A percentile compares a stretch with the other conserved stretches of the same genome.
Conservation (phyloP, 805 yeast genomes). For the Grigorovia jiainica region DNA sequence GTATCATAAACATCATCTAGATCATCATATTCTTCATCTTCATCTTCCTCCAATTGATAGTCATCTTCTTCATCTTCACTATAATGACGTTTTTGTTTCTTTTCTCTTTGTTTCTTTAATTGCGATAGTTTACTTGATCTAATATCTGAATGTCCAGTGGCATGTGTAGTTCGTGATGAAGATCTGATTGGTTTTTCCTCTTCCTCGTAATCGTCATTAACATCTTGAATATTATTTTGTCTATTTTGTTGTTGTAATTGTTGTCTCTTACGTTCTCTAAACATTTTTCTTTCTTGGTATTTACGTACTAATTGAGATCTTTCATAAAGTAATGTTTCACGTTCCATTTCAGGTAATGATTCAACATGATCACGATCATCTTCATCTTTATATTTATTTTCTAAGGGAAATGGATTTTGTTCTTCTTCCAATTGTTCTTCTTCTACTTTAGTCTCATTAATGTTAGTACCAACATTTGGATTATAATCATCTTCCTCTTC, state of each 20-base stretch:
- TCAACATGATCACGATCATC: slow-evolving; percentile 58
- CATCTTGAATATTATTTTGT: not conserved
- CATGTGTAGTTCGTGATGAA: slow-evolving; percentile 30
- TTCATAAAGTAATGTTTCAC: slow-evolving; percentile 85
- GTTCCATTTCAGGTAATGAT: slow-evolving; percentile 78
- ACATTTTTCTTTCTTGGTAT: slow-evolving; percentile 71
- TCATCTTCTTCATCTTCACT: slow-evolving; percentile 40
- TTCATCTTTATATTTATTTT: slow-evolving; percentile 82
- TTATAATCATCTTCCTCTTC: slow-evolving; percentile 37
- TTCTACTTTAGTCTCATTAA: slow-evolving; percentile 24
- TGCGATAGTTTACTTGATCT: slow-evolving; percentile 53
- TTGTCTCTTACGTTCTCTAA: slow-evolving; percentile 59
- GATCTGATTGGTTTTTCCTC: slow-evolving; percentile 20
- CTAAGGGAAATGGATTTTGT: slow-evolving; percentile 81
- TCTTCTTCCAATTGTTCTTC: slow-evolving; percentile 33
- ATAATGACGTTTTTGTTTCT: slow-evolving; percentile 34
- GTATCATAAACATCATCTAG: slow-evolving; percentile 33
- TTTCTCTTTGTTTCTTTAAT: slow-evolving; percentile 66
- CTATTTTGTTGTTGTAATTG: slow-evolving; percentile 18
- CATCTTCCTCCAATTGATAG: slow-evolving; percentile 32
- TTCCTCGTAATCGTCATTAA: too few species aligned
- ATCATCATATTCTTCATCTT: slow-evolving; percentile 39
- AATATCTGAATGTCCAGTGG: slow-evolving; percentile 31
- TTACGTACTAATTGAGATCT: slow-evolving; percentile 88
- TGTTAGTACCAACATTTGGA: slow-evolving; percentile 20